These are phyloP conservation scores for Coemansia sp. DNA, from an alignment of 192 early-diverging fungal species.

Conservation along the genomic window DNA sequence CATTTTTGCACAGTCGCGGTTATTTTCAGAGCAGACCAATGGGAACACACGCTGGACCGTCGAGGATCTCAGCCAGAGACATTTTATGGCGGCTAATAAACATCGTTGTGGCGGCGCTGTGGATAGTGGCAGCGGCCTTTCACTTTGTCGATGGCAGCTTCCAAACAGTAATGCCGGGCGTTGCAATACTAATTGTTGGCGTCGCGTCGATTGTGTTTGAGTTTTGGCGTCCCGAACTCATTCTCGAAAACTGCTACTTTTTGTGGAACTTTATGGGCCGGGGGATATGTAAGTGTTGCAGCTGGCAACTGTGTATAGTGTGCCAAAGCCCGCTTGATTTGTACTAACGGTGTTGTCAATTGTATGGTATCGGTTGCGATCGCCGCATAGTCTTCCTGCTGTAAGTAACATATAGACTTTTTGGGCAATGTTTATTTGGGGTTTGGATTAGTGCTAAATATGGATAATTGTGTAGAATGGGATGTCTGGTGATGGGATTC, in stretches of 20 bases:
- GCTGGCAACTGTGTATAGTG: constrained; percentile 2
- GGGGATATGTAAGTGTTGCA: constrained; percentile 34
- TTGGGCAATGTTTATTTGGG: not conserved
- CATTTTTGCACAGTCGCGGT: not conserved
- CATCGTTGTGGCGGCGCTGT: constrained; percentile 41
- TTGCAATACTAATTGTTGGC: constrained; percentile 39
- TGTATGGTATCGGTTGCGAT: constrained; percentile 1
- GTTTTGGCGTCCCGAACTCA: constrained; percentile 37
- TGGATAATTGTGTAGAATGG: constrained; percentile 27
- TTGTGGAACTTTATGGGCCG: constrained; percentile 56
- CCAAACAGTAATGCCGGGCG: constrained; percentile 40
- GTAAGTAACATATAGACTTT: constrained; percentile 18
- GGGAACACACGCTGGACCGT: constrained; percentile 2
- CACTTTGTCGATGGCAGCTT: constrained; percentile 40
- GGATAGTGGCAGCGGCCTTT: constrained; percentile 41
- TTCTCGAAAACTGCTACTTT: constrained; percentile 49
- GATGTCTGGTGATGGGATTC: constrained; percentile 32
- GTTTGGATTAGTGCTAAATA: not conserved
- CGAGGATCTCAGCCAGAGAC: constrained; percentile 7
- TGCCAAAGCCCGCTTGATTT: too few relatives aligned
- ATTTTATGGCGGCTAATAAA: constrained; percentile 47
- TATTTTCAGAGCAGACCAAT: not conserved
- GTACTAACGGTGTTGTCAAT: not conserved
- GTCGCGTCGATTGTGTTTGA: constrained; percentile 36
- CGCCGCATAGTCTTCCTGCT: constrained; percentile 32